These are phyloP conservation scores for Tuber melanosporum DNA, from an alignment of 495 filamentous ascomycete genomes.

Conservation along the genomic window DNA sequence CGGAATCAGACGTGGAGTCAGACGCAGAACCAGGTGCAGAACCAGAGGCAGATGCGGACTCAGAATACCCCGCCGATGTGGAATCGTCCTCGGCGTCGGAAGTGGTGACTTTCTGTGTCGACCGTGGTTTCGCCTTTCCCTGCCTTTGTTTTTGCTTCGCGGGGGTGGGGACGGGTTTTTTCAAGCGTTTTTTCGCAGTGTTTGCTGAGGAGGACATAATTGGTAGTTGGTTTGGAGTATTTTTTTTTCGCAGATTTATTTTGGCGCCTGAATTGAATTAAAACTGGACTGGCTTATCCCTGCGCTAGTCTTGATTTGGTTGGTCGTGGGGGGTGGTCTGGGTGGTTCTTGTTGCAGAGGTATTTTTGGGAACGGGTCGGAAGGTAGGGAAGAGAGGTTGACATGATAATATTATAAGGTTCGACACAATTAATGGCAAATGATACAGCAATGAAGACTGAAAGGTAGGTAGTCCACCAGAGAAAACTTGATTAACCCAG, in stretches of 20 bases:
- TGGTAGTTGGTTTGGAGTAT: background rate
- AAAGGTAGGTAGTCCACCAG: background rate
- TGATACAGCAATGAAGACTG: background rate
- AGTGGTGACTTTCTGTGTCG: background rate
- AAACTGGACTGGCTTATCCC: background rate
- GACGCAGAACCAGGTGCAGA: background rate
- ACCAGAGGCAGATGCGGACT: background rate
- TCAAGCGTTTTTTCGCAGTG: background rate
- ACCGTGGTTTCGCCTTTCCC: background rate
- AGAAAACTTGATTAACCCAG: background rate
- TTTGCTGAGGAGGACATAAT: constrained; percentile 4
- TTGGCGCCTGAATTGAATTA: background rate
- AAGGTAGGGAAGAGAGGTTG: background rate
- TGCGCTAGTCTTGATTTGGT: background rate
- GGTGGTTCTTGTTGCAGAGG: background rate
- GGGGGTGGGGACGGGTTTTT: background rate
- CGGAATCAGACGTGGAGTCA: background rate
- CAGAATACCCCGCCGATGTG: background rate
- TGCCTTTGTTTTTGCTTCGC: background rate
- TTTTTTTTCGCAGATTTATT: background rate
- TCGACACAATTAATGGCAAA: background rate
- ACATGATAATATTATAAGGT: background rate
- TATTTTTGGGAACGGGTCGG: background rate
- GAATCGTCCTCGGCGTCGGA: background rate
- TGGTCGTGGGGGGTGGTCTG: background rate